Base-by-base conservation (phyloP, 495 filamentous ascomycete genomes). In the Xeromyces bisporus region DNA sequence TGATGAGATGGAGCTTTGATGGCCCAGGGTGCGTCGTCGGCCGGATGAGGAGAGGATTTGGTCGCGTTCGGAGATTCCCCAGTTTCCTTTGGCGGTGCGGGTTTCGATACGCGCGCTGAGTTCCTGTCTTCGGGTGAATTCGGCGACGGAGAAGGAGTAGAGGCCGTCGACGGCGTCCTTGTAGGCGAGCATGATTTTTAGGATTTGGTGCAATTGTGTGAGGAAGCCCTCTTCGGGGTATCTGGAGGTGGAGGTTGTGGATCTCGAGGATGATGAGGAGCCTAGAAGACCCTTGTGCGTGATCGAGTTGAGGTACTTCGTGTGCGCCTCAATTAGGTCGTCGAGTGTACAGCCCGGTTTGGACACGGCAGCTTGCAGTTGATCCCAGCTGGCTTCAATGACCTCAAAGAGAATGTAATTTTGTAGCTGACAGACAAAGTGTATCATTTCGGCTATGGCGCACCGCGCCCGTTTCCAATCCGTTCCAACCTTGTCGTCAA, bases 351-450 rank as follows among this genome's bases (percentile, higher is more conserved):
- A 80, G 20, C 77, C 77, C 10, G 82, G 80, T 47, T 79, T 84
- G 28, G 62, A 67, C 32, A 93, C 74, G 23, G 77, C 77, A 2
- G 69, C 66, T 41, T 93, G 77, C 6, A 99, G 66, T 40, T 82
- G 74, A 37, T 80, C 74, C 91, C 91, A 99, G 32, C 77, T 80
- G 32, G 75, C 72, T 53, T 96, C 89, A 48, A 99, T 96, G 39
- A 99, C 91, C 51, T 96, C 89, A 44, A 94, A 94, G 11, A 99
- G 69, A 42, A 99, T 94, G 53, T 99, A 99, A 56, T 93, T 93
- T 50, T 96, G 91, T 18, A 99, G 67, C 52, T 99, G 91, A 35
- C 80, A 79, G 43, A 96, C 80, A 40, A 99, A 94, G 50, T 96
- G 91, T 6, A 94, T 80, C 91, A 99, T 99, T 50, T 96, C 91